Evolutionary conservation across 116 monocot species (phyloP).

Genomic region (Papilionanthe hybrid): DNA sequence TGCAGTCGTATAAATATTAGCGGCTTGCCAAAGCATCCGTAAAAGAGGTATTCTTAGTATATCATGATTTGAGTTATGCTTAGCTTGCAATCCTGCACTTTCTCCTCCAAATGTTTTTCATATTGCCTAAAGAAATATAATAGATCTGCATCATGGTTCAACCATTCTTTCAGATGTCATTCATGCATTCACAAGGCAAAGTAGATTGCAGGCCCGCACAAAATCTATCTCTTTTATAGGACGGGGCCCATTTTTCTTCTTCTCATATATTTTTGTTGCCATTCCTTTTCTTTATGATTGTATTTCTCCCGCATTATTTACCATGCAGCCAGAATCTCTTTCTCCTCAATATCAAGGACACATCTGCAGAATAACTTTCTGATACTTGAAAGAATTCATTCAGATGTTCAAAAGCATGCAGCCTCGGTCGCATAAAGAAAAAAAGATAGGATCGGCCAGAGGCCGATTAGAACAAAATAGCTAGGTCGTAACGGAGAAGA

Average conservation of each 20-base stretch:
- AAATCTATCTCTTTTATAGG: conserved; percentile 36
- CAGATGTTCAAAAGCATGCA: conserved; percentile 32
- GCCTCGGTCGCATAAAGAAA: conserved; percentile 18
- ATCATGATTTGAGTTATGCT: conserved; percentile 30
- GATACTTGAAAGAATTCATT: conserved; percentile 11
- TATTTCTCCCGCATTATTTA: conserved; percentile 36
- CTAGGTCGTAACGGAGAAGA: neutral
- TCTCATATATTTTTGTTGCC: conserved; percentile 31
- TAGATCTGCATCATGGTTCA: conserved; percentile 32
- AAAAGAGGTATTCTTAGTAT: conserved; percentile 21
- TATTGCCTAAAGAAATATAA: conserved; percentile 26
- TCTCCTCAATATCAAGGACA: conserved; percentile 37
- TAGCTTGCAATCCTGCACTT: conserved; percentile 39
- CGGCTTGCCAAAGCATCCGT: conserved; percentile 44
- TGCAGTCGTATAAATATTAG: conserved; percentile 31
- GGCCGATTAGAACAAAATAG: neutral
- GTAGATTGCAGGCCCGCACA: conserved; percentile 30
- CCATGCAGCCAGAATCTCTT: conserved; percentile 40
- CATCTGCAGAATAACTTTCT: conserved; percentile 32
- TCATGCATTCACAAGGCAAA: conserved; percentile 25
- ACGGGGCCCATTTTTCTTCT: conserved; percentile 40
- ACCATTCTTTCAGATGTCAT: conserved; percentile 24
- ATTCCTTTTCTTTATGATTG: conserved; percentile 36
- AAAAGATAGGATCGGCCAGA: neutral
- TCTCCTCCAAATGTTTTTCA: conserved; percentile 30